Base-by-base conservation (phyloP, 2,329 filamentous ascomycete species). In the Curvularia sp. region DNA sequence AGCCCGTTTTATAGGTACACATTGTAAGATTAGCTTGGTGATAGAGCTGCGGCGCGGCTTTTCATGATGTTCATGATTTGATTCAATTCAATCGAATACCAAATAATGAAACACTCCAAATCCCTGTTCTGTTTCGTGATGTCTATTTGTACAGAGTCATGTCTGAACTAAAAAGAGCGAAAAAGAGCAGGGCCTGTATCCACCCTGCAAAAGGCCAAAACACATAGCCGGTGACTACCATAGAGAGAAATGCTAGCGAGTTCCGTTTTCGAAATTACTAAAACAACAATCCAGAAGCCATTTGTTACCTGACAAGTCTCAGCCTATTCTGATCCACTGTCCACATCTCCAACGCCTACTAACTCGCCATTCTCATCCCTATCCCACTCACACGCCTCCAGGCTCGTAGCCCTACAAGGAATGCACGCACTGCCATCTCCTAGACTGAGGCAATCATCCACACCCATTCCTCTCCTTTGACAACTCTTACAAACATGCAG, bases 1-100 rank as follows among this genome's bases (percentile, higher is more conserved):
- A 79, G 75, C 47, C 79, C 79, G 0, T 73, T 80, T 38, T 81
- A 76, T 56, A 78, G 74, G 61, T 80, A 81, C 59, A 75, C 74
- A 24, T 49, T 58, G 50, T 58, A 58, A 54, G 44, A 26, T 12
- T 12, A 18, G 13, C 13, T 49, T 12, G 33, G 9, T 5, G 8
- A 31, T 30, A 22, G 1, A 22, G 33, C 4, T 38, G 33, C 22
- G 5, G 22, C 7, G 33, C 15, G 26, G 26, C 22, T 10, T 28
- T 13, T 49, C 15, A 26, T 18, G 33, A 39, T 10, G 13, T 18
- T 39, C 5, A 48, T 48, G 30, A 35, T 33, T 18, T 28, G 24
- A 20, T 15, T 35, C 2, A n/a, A 12, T 35, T 9, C 4, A 35
- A 35, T 38, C n/a, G 15, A 18, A 18, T 38, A 6, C 15, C 15